Evolutionary conservation across 2,329 filamentous ascomycete species (phyloP).

Genomic region (Phaeosphaeriaceae sp.): DNA sequence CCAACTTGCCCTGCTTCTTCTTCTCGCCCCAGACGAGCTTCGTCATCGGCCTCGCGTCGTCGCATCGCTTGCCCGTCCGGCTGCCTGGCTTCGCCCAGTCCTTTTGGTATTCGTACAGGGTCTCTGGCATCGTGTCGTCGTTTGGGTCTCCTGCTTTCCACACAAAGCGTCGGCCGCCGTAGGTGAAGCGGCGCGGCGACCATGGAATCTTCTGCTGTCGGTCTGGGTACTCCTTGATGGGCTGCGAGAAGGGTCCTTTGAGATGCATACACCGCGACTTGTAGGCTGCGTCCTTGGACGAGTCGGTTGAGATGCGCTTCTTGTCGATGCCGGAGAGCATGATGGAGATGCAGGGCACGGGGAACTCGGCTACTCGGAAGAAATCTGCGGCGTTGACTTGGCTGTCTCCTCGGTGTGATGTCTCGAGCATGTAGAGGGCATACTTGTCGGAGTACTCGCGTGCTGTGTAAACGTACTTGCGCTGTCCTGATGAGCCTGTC

Average conservation of each 20-base stretch:
- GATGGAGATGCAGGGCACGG: constrained; percentile 40
- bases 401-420: constrained; percentile 41
- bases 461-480: constrained; percentile 47
- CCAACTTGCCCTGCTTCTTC: constrained; percentile 46
- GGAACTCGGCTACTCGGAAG: constrained; percentile 46
- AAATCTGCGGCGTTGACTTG: constrained; percentile 46
- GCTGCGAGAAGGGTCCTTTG: constrained; percentile 41
- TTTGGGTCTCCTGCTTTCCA: constrained; percentile 56
- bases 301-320: constrained; percentile 28
- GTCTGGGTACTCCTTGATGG: constrained; percentile 47
- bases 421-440: constrained; percentile 46
- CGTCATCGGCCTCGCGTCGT: constrained; percentile 37
- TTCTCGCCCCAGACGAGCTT: constrained; percentile 48
- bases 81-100: constrained; percentile 47
- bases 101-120: constrained; percentile 44
- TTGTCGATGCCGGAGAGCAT: constrained; percentile 47
- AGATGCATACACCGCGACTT: constrained; percentile 46
- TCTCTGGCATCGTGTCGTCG: constrained; percentile 55
- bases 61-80: constrained; percentile 44
- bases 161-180: constrained; percentile 47
- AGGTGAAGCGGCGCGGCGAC: constrained; percentile 48
- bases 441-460: constrained; percentile 48
- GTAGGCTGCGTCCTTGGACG: constrained; percentile 41
- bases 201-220: constrained; percentile 48
- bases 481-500: constrained; percentile 41